phyloP scores from a whole-genome alignment of 768 basidiomycete species.

The Pisolithus sp. region DNA sequence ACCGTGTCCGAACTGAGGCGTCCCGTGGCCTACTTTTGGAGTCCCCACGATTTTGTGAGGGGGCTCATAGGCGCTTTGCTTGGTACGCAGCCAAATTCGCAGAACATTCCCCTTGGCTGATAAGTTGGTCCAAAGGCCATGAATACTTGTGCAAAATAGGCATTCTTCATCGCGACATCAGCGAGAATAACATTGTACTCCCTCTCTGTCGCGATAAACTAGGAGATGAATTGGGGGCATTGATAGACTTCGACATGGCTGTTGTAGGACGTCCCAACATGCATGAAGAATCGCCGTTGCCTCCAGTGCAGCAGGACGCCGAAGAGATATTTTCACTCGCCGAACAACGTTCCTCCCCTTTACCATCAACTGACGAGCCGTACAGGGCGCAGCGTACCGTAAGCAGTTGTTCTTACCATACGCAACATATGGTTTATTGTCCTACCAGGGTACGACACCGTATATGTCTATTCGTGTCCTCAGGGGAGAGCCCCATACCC shows the following conservation, averaged over 20 bases:
- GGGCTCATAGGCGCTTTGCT: conserved; percentile 9
- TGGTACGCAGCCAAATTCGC: conserved; percentile 1
- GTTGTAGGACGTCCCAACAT: background rate
- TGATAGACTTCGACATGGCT: conserved; percentile 13
- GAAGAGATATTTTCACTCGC: no score
- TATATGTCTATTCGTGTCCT: conserved; percentile 11
- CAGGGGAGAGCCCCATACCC: background rate
- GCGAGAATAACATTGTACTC: conserved; percentile 30
- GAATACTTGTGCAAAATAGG: conserved; percentile 10
- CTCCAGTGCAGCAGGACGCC: background rate
- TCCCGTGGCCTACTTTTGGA: conserved; percentile 11
- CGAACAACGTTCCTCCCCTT: background rate
- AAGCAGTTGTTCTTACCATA: background rate
- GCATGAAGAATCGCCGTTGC: background rate
- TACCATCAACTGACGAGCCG: background rate
- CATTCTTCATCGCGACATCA: conserved; percentile 29
- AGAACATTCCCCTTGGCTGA: background rate
- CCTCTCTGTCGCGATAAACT: conserved; percentile 3
- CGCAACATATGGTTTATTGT: background rate
- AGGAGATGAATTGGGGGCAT: conserved; percentile 10
- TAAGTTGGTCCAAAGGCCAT: conserved; percentile 6
- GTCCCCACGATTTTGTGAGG: conserved; percentile 13
- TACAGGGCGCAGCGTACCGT: conserved; percentile 1
- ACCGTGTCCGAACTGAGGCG: conserved; percentile 4
- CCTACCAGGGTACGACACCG: conserved; percentile 1